phyloP scores from a whole-genome alignment of 116 monocot species.

The Phalaenopsis hybrid region DNA sequence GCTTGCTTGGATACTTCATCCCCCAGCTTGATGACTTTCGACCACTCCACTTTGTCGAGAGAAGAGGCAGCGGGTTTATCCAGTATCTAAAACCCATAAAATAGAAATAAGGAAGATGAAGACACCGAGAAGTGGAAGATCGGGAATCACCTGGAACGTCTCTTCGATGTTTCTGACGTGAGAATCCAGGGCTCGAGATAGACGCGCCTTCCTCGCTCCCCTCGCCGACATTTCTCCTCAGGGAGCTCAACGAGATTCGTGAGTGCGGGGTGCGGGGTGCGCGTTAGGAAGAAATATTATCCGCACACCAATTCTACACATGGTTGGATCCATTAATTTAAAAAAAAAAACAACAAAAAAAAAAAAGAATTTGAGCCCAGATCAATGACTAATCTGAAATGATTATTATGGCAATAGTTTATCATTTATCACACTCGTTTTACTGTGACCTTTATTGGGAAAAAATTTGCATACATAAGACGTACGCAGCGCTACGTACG shows the following conservation, averaged over 20 bases:
- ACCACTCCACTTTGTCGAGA: constrained; percentile 71
- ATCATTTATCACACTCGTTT: too few species aligned
- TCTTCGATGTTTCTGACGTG: constrained; percentile 42
- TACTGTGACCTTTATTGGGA: too few species aligned
- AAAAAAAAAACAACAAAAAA: too few species aligned
- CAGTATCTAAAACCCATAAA: constrained; percentile 27
- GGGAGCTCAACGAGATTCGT: not conserved
- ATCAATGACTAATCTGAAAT: too few species aligned
- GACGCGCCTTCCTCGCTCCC: constrained; percentile 27
- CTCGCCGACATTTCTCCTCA: constrained; percentile 33
- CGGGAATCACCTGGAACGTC: constrained; percentile 36
- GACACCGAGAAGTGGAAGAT: not conserved
- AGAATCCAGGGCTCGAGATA: constrained; percentile 28
- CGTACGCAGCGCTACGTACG: too few species aligned
- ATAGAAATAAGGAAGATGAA: not conserved
- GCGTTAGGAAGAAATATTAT: too few species aligned
- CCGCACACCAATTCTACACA: too few species aligned
- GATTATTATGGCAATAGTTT: too few species aligned
- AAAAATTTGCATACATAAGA: too few species aligned
- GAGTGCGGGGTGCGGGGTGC: not conserved
- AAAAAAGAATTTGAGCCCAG: too few species aligned
- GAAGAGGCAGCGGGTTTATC: constrained; percentile 36
- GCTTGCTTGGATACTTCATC: constrained; percentile 80
- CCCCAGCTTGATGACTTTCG: constrained; percentile 55
- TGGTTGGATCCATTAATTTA: too few species aligned